Evolutionary conservation across 2,329 filamentous ascomycete genomes (phyloP).

Genomic region (Basipetospora sp.): DNA sequence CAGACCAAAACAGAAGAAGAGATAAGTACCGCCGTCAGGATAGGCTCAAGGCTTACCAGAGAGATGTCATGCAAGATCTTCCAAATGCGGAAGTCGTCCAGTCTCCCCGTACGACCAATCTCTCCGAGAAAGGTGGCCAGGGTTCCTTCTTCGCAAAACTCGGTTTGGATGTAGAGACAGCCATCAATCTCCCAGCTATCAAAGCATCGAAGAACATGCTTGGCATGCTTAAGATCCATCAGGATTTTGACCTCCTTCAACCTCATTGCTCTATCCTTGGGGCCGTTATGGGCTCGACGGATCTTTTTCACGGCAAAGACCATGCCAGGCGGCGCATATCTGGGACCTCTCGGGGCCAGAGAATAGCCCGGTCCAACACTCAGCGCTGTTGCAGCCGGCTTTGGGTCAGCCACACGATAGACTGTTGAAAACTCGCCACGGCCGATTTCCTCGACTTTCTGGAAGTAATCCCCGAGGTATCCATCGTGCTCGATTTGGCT

Average conservation of each 20-base stretch:
- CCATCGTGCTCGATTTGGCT: constrained; percentile 54
- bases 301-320: constrained; percentile 93
- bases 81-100: constrained; percentile 98
- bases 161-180: constrained; percentile 90
- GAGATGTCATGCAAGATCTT: constrained; percentile 84
- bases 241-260: constrained; percentile 72
- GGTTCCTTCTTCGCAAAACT: constrained; percentile 90
- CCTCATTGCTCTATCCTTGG: constrained; percentile 67
- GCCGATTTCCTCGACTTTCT: constrained; percentile 65
- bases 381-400: constrained; percentile 14
- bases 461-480: constrained; percentile 59
- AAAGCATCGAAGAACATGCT: constrained; percentile 73
- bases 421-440: constrained; percentile 89
- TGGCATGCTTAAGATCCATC: constrained; percentile 58
- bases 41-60: no score
- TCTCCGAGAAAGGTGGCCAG: constrained; percentile 73
- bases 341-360: constrained; percentile 19
- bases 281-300: constrained; percentile 62
- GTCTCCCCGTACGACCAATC: constrained; percentile 65
- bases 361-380: constrained; percentile 6
- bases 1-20: not conserved
- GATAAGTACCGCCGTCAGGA: no score
- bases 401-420: constrained; percentile 51
- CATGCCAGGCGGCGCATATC: constrained; percentile 37
- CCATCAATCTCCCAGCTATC: constrained; percentile 77